Percentiles rank a stretch among this genome's conserved stretches.
phyloP scores from a whole-genome alignment of 495 filamentous ascomycete species.

The Xylaria palmicola region DNA sequence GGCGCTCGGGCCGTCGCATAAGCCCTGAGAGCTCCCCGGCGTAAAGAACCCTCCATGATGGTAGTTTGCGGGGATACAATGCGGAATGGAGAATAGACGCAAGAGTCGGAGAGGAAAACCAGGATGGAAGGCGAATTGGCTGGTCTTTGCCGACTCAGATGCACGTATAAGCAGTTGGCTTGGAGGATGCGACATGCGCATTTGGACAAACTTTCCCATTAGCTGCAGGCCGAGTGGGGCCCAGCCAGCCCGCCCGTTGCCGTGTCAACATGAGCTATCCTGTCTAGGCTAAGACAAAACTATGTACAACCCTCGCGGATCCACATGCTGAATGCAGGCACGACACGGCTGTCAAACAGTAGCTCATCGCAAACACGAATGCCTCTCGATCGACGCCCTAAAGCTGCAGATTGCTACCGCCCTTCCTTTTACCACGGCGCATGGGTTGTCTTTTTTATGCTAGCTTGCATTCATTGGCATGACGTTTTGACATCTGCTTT shows the following conservation, averaged over 20 bases:
- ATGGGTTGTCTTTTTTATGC: not conserved
- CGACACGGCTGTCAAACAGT: not conserved
- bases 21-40: constrained; percentile 13
- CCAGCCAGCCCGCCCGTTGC: not conserved
- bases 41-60: constrained; percentile 22
- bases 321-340: constrained; percentile 13
- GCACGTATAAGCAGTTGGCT: too few species aligned
- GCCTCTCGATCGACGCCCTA: too few species aligned
- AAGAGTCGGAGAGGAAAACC: too few species aligned
- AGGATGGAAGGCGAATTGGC: too few species aligned
- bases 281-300: constrained; percentile 19
- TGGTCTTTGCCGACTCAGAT: too few species aligned
- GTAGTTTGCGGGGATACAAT: too few species aligned
- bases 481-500: constrained; percentile 17
- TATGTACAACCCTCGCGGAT: constrained; percentile 18
- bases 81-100: too few species aligned
- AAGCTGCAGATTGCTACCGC: not conserved
- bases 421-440: not conserved
- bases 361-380: not conserved
- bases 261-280: constrained; percentile 3
- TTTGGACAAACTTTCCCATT: not conserved
- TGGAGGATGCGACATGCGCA: too few species aligned
- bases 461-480: constrained; percentile 7
- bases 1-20: constrained; percentile 10
- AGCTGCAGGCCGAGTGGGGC: not conserved